phyloP scores from a whole-genome alignment of 73 alveolate genomes.

The Tetrahymena malaccensis region DNA sequence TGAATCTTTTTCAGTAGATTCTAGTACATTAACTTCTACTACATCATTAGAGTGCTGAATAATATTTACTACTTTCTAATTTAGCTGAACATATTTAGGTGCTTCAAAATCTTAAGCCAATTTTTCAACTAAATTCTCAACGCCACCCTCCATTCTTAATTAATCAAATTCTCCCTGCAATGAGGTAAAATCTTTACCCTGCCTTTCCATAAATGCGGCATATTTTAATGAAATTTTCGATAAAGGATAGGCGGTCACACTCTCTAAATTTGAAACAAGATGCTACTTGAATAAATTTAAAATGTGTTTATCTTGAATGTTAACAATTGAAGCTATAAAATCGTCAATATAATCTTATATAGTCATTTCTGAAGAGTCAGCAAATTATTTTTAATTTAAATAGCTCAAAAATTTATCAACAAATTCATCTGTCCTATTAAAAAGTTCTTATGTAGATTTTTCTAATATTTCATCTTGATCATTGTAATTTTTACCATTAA shows the following conservation, averaged over 20 bases:
- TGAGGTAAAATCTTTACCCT: not conserved
- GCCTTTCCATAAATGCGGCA: not conserved
- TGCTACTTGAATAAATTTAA: not conserved
- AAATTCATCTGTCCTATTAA: not conserved
- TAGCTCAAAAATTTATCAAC: not conserved
- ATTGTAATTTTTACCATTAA: not conserved
- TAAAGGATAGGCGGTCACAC: not conserved
- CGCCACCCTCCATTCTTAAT: not conserved
- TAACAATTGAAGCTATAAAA: not conserved
- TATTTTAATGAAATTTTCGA: not conserved
- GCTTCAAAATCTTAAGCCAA: not conserved
- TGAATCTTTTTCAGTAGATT: not conserved
- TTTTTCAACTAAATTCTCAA: not conserved
- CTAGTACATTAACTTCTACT: not conserved
- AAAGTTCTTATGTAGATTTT: not conserved
- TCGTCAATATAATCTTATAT: not conserved
- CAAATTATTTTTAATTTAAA: not conserved
- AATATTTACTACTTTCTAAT: not conserved
- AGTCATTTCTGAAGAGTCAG: not conserved
- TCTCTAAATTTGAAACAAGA: not conserved
- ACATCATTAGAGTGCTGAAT: not conserved
- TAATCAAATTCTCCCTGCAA: not conserved
- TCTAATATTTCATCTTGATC: not conserved
- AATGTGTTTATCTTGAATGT: not conserved
- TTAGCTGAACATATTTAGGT: not conserved